These are phyloP conservation scores for Candolleomyces aberdarensis DNA, from an alignment of 768 basidiomycete species.

Conservation along the genomic window DNA sequence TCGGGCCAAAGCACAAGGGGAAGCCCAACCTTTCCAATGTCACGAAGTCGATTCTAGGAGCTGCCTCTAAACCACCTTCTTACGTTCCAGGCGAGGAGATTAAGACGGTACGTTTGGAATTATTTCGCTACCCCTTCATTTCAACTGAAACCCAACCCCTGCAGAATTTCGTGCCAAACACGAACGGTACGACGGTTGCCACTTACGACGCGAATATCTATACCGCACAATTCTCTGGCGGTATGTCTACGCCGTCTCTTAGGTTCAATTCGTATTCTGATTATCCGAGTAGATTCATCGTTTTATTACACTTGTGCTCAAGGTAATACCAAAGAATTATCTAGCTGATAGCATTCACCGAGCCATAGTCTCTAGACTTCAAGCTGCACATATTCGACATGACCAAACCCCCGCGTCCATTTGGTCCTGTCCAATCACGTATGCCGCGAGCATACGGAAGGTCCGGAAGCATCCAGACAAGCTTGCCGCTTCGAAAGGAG, in stretches of 20 bases:
- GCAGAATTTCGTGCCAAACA: conserved; percentile 75
- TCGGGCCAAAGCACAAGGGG: conserved; percentile 47
- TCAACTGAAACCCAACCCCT: neutral
- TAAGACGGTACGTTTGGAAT: neutral
- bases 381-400: conserved; percentile 86
- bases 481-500: conserved; percentile 51
- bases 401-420: conserved; percentile 40
- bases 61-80: conserved; percentile 17
- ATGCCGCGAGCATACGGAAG: conserved; percentile 9
- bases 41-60: conserved; percentile 45
- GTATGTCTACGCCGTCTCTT: conserved; percentile 28
- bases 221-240: conserved; percentile 79
- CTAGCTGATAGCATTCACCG: neutral
- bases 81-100: conserved; percentile 5
- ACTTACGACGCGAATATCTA: conserved; percentile 74
- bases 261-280: too few relatives aligned
- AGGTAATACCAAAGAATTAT: conserved; percentile 39
- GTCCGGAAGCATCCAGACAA: conserved; percentile 34
- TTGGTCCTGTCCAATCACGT: neutral
- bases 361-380: conserved; percentile 57
- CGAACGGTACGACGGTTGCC: conserved; percentile 77
- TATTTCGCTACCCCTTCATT: neutral
- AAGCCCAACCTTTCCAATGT: conserved; percentile 43
- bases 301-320: conserved; percentile 94
- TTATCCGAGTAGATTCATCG: conserved; percentile 56